These are phyloP conservation scores for Eucalyptus globulus DNA, from an alignment of 345 rosid genomes.

Conservation along the genomic window DNA sequence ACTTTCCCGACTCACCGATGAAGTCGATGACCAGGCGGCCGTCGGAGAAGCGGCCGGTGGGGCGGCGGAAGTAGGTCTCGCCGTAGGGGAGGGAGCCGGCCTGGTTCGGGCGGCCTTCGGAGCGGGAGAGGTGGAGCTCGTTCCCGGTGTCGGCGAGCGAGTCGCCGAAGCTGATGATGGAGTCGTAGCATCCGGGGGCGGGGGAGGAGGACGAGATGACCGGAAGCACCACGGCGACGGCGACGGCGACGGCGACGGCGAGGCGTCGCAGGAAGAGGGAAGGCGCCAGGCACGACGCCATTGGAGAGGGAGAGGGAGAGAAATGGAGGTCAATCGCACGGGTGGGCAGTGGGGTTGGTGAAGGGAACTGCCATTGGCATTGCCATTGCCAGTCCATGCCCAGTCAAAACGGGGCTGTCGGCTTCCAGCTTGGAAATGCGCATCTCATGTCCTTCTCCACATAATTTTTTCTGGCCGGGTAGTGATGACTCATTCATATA, in stretches of 20 bases:
- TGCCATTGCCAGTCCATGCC: not conserved
- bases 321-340: not conserved
- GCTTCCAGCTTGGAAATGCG: not conserved
- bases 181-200: not conserved
- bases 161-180: slow-evolving; percentile 54
- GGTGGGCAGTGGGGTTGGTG: not conserved
- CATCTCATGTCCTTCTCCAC: not conserved
- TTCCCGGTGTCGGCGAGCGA: slow-evolving; percentile 46
- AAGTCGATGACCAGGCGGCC: slow-evolving; percentile 49
- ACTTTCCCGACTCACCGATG: slow-evolving; percentile 10
- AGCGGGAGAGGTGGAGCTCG: not conserved
- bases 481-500: too few relatives aligned
- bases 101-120: slow-evolving; percentile 1
- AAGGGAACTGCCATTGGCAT: not conserved
- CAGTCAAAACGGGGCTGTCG: not conserved
- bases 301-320: not conserved
- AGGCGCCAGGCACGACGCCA: not conserved
- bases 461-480: not conserved
- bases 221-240: not conserved
- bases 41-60: slow-evolving; percentile 36
- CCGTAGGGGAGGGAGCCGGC: slow-evolving; percentile 29
- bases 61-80: slow-evolving; percentile 22
- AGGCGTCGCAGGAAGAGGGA: not conserved
- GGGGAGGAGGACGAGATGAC: not conserved
- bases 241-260: not conserved